Evolutionary conservation across 768 basidiomycete genomes (phyloP).

Genomic region (Hemileccinum rubropunctum): DNA sequence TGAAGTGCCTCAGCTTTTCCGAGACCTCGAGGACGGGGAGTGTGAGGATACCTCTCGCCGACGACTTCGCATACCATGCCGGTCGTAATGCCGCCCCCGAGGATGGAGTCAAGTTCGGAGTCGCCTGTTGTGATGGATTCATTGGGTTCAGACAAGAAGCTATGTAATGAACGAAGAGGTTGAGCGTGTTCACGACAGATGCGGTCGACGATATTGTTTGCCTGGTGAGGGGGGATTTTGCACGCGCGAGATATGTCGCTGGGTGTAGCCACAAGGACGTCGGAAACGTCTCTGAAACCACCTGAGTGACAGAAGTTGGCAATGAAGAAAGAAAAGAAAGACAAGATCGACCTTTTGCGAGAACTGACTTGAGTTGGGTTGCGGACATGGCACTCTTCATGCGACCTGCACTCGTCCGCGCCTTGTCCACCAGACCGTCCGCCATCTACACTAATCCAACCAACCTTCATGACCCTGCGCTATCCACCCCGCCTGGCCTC

Average conservation of each 20-base stretch:
- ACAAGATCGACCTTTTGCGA: constrained; percentile 37
- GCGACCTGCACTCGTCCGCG: constrained; percentile 14
- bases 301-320: constrained; percentile 34
- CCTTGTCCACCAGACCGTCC: constrained; percentile 39
- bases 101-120: constrained; percentile 53
- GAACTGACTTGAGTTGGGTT: constrained; percentile 30
- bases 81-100: constrained; percentile 78
- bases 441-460: constrained; percentile 45
- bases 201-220: constrained; percentile 46
- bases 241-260: constrained; percentile 58
- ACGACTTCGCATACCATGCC: constrained; percentile 86
- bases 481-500: constrained; percentile 54
- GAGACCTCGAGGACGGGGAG: neutral
- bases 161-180: constrained; percentile 40
- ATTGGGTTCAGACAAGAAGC: constrained; percentile 35
- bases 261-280: constrained; percentile 48
- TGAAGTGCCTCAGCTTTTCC: constrained; percentile 3
- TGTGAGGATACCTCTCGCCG: constrained; percentile 71
- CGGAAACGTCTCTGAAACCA: constrained; percentile 43
- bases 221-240: constrained; percentile 47
- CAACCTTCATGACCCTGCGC: constrained; percentile 36
- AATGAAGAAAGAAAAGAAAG: neutral
- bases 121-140: constrained; percentile 76
- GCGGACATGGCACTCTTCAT: constrained; percentile 26
- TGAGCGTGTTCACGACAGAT: constrained; percentile 46